These are phyloP conservation scores for Xylaria bambusicola DNA, from an alignment of 495 filamentous ascomycete genomes.

Conservation along the genomic window DNA sequence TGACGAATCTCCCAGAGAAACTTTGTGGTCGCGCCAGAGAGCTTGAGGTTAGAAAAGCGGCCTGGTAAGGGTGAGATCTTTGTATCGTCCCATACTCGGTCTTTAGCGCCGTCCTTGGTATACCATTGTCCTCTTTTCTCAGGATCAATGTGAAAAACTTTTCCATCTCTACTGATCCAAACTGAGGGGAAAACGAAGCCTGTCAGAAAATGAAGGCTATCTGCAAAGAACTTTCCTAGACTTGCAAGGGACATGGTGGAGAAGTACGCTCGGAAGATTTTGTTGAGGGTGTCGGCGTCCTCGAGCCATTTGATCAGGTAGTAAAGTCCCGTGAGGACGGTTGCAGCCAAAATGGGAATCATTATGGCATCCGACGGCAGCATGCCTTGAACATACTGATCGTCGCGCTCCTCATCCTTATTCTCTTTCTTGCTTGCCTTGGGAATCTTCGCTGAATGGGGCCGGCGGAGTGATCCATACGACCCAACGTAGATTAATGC, in stretches of 20 bases:
- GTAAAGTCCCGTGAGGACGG: conserved; percentile 75
- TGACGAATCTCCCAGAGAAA: conserved; percentile 48
- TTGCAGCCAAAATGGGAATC: conserved; percentile 80
- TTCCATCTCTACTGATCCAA: conserved; percentile 51
- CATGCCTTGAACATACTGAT: conserved; percentile 73
- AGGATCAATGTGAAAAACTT: conserved; percentile 48
- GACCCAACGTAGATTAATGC: conserved; percentile 49
- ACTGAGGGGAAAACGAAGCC: conserved; percentile 72
- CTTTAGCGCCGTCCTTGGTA: conserved; percentile 9
- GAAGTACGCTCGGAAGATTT: conserved; percentile 83
- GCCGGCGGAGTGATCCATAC: conserved; percentile 62
- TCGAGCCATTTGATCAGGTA: conserved; percentile 87
- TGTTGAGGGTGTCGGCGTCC: conserved; percentile 79
- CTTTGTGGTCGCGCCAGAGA: conserved; percentile 25
- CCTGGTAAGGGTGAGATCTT: conserved; percentile 51
- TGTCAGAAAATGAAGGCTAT: conserved; percentile 62
- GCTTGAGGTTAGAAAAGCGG: conserved; percentile 32
- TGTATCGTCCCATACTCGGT: conserved; percentile 30
- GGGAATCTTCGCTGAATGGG: conserved; percentile 70
- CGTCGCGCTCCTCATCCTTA: conserved; percentile 60
- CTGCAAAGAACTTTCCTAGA: conserved; percentile 67
- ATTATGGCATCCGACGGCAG: conserved; percentile 79
- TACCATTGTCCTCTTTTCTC: conserved; percentile 28
- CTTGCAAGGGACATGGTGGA: conserved; percentile 76
- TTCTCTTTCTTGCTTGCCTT: conserved; percentile 48